Conservation (phyloP, 129 eudicot species). For the Centrapalus pauciflorus region DNA sequence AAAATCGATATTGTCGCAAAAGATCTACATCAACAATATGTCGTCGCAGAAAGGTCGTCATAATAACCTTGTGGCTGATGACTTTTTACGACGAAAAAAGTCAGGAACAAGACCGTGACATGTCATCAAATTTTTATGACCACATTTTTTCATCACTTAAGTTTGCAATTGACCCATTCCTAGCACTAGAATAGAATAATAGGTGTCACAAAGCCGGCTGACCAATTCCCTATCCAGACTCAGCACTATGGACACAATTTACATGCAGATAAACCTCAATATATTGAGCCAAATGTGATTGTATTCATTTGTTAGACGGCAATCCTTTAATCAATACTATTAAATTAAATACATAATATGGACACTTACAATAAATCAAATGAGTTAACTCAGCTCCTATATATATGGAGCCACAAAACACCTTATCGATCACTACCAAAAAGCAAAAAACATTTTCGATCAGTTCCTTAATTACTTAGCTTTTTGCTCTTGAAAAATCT, state of each 20-base stretch:
- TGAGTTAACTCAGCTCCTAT: neutral
- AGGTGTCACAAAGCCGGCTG: neutral
- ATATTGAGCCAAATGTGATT: too few species aligned
- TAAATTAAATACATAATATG: slow-evolving; percentile 2
- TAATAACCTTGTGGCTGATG: too few species aligned
- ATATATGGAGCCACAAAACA: slow-evolving; percentile 5
- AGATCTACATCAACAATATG: too few species aligned
- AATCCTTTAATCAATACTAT: neutral
- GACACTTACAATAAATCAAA: neutral
- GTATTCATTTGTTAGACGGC: slow-evolving; percentile 18
- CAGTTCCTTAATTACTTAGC: neutral
- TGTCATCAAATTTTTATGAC: too few species aligned
- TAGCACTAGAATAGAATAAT: neutral
- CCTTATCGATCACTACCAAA: slow-evolving; percentile 2
- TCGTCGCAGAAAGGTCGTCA: too few species aligned
- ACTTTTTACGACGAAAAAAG: too few species aligned
- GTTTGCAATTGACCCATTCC: slow-evolving; percentile 5
- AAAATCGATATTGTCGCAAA: too few species aligned
- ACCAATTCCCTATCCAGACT: neutral
- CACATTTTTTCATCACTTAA: too few species aligned
- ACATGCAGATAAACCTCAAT: neutral
- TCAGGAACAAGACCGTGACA: too few species aligned
- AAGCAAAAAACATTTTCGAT: neutral
- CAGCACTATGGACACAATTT: neutral
- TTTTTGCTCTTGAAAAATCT: neutral